Conservation (phyloP, 768 basidiomycete species). For the Tephrocybe rancida region DNA sequence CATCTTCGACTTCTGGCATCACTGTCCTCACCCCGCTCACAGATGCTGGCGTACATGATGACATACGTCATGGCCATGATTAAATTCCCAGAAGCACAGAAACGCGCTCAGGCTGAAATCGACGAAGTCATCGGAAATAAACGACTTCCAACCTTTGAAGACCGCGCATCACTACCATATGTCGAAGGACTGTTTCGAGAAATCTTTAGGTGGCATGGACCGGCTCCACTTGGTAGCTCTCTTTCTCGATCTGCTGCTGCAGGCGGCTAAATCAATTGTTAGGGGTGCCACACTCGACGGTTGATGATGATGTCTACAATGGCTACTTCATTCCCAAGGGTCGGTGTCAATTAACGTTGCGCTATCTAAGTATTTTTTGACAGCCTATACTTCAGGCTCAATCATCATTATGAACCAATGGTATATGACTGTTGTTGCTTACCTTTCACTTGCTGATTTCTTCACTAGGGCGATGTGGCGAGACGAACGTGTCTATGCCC, state of each 20-base stretch:
- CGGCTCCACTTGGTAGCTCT: constrained; percentile 2
- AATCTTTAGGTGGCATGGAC: constrained; percentile 41
- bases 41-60: constrained; percentile 12
- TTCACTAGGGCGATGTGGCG: constrained; percentile 7
- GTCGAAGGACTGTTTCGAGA: constrained; percentile 46
- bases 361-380: background rate
- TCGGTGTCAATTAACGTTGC: background rate
- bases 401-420: constrained; percentile 2
- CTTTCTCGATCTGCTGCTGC: background rate
- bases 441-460: background rate
- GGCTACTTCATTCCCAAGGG: constrained; percentile 14
- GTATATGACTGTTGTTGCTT: background rate
- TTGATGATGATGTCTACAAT: constrained; percentile 11
- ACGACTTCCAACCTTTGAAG: constrained; percentile 39
- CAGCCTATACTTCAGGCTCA: background rate
- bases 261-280: background rate
- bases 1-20: background rate
- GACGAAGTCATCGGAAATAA: constrained; percentile 39
- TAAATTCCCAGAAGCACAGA: constrained; percentile 39
- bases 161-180: constrained; percentile 50
- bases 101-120: constrained; percentile 53
- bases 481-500: constrained; percentile 4
- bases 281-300: constrained; percentile 2
- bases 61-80: constrained; percentile 9
- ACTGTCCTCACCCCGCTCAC: background rate